Evolutionary conservation across 352 stramenopile genomes (phyloP), one percentile per base, ranked within the genome.

Genomic region (Saprolegnia parasitica): DNA sequence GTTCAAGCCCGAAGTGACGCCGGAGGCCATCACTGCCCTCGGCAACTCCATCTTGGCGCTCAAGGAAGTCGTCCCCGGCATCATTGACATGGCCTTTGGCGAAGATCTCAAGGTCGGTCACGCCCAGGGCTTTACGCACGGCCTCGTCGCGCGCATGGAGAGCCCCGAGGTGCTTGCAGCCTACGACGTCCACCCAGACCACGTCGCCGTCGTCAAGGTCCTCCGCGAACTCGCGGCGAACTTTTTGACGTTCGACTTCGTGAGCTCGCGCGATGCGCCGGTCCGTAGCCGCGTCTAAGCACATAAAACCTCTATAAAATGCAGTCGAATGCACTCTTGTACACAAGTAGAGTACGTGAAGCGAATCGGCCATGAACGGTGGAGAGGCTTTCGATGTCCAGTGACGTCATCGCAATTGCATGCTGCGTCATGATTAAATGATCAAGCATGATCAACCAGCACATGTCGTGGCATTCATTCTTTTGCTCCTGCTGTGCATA

Each of bases 1-100:
- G 46, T 70, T 52, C 21, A 60, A 70, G 39, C 42, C 10, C 13
- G 29, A 58, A 29, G 63, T 52, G 21, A 46, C 23, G 16, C 6
- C 63, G 15, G 63, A 58, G 13, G 29, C 46, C 16, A 70, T 70
- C 40, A 46, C 29, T 45, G 13, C 21, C 8, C n/a, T 70, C 16
- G 39, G 37, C 24, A 11, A 42, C 37, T 23, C 18, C 13, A 61
- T 61, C 40, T 46, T 70, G 11, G 32, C 32, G 9, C 47, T 70
- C 23, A 49, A 70, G n/a, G 63, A 70, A 20, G 55, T 61, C 29
- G 35, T 70, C 35, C 63, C 63, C 50, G 63, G 63, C 29, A 61
- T 70, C 54, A 52, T 70, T 39, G 63, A 70, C 47, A 23, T 70
- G n/a, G 46, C 63, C 15, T 63, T 26, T 32, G 63, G 63, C 54